Evolutionary conservation across 805 yeast genomes (phyloP), one percentile per base, ranked within the genome.

Genomic region (Starmerella gropengiesseri): DNA sequence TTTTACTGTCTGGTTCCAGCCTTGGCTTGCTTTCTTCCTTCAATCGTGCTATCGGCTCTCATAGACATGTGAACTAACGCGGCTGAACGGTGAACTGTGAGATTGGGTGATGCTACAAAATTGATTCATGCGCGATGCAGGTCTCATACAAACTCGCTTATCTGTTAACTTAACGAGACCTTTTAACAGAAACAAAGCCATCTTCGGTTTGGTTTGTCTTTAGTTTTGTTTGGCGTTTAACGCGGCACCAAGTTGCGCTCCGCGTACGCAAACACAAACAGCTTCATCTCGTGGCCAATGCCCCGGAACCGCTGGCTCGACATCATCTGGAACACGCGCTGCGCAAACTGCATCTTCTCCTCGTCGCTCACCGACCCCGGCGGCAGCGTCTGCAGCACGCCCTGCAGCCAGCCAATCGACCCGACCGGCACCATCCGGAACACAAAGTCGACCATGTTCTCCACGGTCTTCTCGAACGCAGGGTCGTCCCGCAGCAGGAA

Each of bases 281-380:
- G 89, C 54, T 77, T 74, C 41, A 87, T 65, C 34, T 81, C 70
- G 3, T 75, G 66, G 54, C 94, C 73, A 20, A 84, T 75, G 50
- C 83, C 73, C 58, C 89, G 73, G 59, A 69, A 77, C 60, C 85
- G 87, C 54, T 74, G 78, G 19, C 78, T 74, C 28, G 68, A 70
- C 38, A 59, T 31, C 13, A 55, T 50, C 8, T 51, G 44, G 22
- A 53, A 42, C 11, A 58, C 47, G 14, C 52, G 50, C 17, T 48
- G 46, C 26, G 78, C 55, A 48, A 86, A 66, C 56, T 81, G 81
- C 32, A 68, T 62, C 48, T 78, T 69, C 61, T 89, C 96, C 49
- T 74, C 77, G 5, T 64, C 69, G 44, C 78, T 74, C 11, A 84
- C 81, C 17, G 74, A 52, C n/a, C 70, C 70, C 3, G 67, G 69